Base-by-base conservation (phyloP, 352 stramenopile species). In the Salisapilia sapeloensis region DNA sequence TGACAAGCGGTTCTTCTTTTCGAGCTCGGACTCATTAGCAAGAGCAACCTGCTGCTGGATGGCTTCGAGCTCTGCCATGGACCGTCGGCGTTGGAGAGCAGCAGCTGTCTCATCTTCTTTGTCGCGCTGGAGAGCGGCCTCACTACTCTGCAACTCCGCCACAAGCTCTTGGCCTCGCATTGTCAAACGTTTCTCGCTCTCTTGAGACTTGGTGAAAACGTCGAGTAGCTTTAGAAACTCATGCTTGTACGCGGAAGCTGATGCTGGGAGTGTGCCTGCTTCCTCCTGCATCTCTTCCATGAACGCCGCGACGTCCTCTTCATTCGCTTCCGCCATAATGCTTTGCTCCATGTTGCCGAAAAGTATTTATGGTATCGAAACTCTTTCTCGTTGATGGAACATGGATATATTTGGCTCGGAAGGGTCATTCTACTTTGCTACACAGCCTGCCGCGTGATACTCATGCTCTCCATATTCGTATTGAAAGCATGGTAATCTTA, bases 201-300 rank as follows among this genome's bases (percentile, higher is more conserved):
- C 71, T 31, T 87, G 71, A 0, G 67, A 84, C 54, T 84, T 87
- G 43, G 66, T 48, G 42, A 65, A 76, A 26, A 59, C 63, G 6
- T 53, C 59, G 11, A 87, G 41, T 33, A 87, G 52, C 44, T 81
- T 87, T 33, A 84, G 60, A n/a, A 87, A 53, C 46, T 87, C 71
- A 10, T 59, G 60, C 33, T 72, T 63, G 52, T 82, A 87, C 18
- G 83, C 48, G 22, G 63, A 71, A 29, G 84, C 75, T 13, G 58
- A 41, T 15, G 82, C 65, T 3, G 72, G 72, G 9, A 78, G 70
- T 37, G 79, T 63, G n/a, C 50, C 48, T 17, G 84, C 30, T 24
- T 85, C 63, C 14, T 32, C 36, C 29, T 81, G 58, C 56, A 87
- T 83, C 52, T 87, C 72, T 19, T 33, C 25, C 19, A 79, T 47